Conservation (phyloP, 2,329 filamentous ascomycete genomes). For the Calonectria fujianensis region DNA sequence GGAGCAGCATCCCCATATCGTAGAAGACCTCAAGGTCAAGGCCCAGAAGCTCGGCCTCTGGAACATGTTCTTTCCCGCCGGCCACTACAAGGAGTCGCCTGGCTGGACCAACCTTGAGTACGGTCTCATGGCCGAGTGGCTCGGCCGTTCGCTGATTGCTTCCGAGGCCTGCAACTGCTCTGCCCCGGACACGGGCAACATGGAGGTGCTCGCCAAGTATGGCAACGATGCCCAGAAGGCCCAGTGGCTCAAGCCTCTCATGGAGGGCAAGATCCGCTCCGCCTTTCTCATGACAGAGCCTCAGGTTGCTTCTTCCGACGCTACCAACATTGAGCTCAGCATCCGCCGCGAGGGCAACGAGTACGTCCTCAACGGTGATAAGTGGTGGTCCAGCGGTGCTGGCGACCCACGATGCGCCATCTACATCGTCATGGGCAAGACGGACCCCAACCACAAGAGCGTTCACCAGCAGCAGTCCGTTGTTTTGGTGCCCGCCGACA, state of each 20-base stretch:
- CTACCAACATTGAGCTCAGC: conserved; percentile 91
- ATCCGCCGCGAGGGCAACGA: conserved; percentile 90
- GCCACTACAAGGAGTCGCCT: conserved; percentile 95
- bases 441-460: conserved; percentile 83
- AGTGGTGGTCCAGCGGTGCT: conserved; percentile 99
- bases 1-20: conserved; percentile 84
- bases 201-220: conserved; percentile 96
- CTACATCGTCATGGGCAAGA: conserved; percentile 98
- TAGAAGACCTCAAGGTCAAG: conserved; percentile 92
- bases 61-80: conserved; percentile 98
- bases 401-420: conserved; percentile 94
- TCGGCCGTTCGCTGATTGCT: conserved; percentile 89
- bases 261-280: conserved; percentile 90
- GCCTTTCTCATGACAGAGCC: conserved; percentile 97
- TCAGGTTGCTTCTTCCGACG: conserved; percentile 90
- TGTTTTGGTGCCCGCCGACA: conserved; percentile 87
- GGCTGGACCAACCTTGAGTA: conserved; percentile 98
- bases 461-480: conserved; percentile 95
- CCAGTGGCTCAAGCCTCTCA: conserved; percentile 86
- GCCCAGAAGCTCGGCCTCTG: conserved; percentile 90
- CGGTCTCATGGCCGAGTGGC: conserved; percentile 96
- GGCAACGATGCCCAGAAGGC: conserved; percentile 90
- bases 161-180: conserved; percentile 93
- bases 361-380: conserved; percentile 94
- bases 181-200: conserved; percentile 94